These are phyloP conservation scores for Xylariaceae sp. DNA, from an alignment of 2,329 filamentous ascomycete genomes.

Conservation along the genomic window DNA sequence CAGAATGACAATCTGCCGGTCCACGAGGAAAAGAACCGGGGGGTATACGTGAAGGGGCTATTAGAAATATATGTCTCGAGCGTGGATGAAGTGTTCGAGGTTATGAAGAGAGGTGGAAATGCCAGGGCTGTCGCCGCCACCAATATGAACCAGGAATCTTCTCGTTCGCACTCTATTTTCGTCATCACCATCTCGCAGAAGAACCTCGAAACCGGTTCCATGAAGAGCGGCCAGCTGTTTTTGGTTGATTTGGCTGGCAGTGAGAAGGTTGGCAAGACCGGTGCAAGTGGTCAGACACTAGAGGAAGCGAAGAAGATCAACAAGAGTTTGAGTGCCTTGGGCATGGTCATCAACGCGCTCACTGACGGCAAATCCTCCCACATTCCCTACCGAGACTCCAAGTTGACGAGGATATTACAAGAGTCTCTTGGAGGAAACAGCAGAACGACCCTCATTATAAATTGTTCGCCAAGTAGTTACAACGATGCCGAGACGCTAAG, in stretches of 20 bases:
- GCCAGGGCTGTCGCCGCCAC: slow-evolving; percentile 92
- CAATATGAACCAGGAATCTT: slow-evolving; percentile 99
- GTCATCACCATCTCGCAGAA: slow-evolving; percentile 97
- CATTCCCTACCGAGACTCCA: slow-evolving; percentile 95
- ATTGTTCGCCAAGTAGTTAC: slow-evolving; percentile 98
- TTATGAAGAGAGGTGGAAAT: slow-evolving; percentile 89
- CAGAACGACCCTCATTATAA: slow-evolving; percentile 96
- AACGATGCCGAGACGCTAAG: slow-evolving; percentile 94
- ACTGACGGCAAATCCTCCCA: slow-evolving; percentile 97
- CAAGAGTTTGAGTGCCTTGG: slow-evolving; percentile 96
- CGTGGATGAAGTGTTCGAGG: slow-evolving; percentile 93
- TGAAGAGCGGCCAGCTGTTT: slow-evolving; percentile 95
- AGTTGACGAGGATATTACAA: slow-evolving; percentile 95
- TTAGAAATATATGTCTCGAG: slow-evolving; percentile 95
- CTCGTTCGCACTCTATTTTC: slow-evolving; percentile 97
- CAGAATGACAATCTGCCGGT: slow-evolving; percentile 95
- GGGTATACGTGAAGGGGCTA: slow-evolving; percentile 95
- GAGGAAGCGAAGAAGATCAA: slow-evolving; percentile 99
- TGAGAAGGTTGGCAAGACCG: slow-evolving; percentile 98
- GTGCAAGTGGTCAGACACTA: slow-evolving; percentile 92
- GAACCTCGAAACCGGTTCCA: slow-evolving; percentile 93
- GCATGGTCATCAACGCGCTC: slow-evolving; percentile 98
- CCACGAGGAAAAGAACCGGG: slow-evolving; percentile 96
- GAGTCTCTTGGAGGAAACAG: slow-evolving; percentile 98
- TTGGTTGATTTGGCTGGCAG: slow-evolving; percentile 97